Base-by-base conservation (phyloP, 1,284 basidiomycete species). In the Sanghuangporus baumii region DNA sequence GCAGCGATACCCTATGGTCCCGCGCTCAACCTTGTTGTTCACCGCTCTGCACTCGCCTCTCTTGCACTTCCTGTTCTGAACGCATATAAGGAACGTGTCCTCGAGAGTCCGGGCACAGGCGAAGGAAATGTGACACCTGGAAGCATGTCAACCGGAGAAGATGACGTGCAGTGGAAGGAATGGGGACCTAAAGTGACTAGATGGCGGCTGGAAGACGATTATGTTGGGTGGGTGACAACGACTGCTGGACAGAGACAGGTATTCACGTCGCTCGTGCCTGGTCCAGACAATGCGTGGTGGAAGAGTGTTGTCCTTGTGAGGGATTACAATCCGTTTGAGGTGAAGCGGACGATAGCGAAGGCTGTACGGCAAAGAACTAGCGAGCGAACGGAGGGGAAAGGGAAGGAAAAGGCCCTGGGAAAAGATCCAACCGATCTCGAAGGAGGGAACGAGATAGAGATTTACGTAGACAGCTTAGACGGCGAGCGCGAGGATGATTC, bases 221-320 rank as follows among this genome's bases (percentile, higher is more conserved):
- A 16, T 38, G 34, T 50, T 6, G 51, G 55, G 3, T 63, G 57
- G 58, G 36, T 55, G 1, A 60, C 57, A 9, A 63, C 52, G 4
- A 59, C 57, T 20, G 57, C 62, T 16, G 62, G 62, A 26, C 62
- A 63, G 37, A 48, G 62, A 4, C 62, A 63, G 31, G 52, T 56
- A 11, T 47, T 55, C 18, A n/a, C 11, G 16, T 20, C 34, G 12
- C 9, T 26, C 7, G 23, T 34, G 11, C 23, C 16, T 4, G 26
- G 26, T 31, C 26, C 26, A 31, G 26, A 31, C 26, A 20, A 16
- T 16, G 38, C 7, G 20, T 14, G 9, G 9, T 54, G 26, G 31
- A 26, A 31, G 14, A 31, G 41, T 57, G 16, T 9, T 41, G 38
- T 63, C 43, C 12, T 59, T 55, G 43, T 63, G 3, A 37, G 55